phyloP scores from a whole-genome alignment of 2,329 filamentous ascomycete species.

The Colletotrichum cuscutae region DNA sequence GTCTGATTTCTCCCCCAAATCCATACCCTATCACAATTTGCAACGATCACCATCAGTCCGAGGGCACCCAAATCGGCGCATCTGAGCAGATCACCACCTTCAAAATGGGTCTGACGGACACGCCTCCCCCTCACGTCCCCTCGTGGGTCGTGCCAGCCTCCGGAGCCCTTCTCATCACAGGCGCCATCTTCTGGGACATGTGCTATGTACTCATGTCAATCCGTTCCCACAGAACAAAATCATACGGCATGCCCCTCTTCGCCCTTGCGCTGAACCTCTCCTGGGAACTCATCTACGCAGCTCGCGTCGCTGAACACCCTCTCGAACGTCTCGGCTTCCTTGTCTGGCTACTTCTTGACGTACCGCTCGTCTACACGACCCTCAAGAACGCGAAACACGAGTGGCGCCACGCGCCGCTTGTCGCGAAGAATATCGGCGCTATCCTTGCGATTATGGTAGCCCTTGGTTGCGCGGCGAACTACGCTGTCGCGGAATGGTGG shows the following conservation, averaged over 20 bases:
- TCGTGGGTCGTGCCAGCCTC: slow-evolving; percentile 51
- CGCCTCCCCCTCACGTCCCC: slow-evolving; percentile 33
- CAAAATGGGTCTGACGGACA: slow-evolving; percentile 5
- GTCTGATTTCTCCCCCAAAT: background rate
- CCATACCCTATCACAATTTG: background rate
- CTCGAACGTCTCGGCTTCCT: slow-evolving; percentile 56
- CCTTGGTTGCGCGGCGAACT: background rate
- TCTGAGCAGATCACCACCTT: background rate
- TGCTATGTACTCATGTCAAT: slow-evolving; percentile 59
- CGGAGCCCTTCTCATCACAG: slow-evolving; percentile 47
- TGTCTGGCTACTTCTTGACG: slow-evolving; percentile 60
- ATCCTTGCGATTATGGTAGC: slow-evolving; percentile 46
- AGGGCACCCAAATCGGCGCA: background rate
- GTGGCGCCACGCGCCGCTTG: slow-evolving; percentile 52
- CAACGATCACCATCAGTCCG: background rate
- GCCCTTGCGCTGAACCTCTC: slow-evolving; percentile 60
- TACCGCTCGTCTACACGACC: slow-evolving; percentile 56
- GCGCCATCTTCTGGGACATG: slow-evolving; percentile 52
- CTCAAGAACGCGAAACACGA: slow-evolving; percentile 55
- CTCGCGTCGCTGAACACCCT: slow-evolving; percentile 55
- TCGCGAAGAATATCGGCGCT: slow-evolving; percentile 52
- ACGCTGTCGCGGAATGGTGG: slow-evolving; percentile 58
- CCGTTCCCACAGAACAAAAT: slow-evolving; percentile 55
- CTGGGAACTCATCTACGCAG: slow-evolving; percentile 62
- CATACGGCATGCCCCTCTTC: slow-evolving; percentile 61